Evolutionary conservation across 176 grass and related monocot species (phyloP).

Genomic region (sorghum (Sorghum bicolor)): Sorghum_bicolor_NCBIv3 NC_012871.2:72326001-72326500

Average conservation of each 20-base stretch:
- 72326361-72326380: not conserved
- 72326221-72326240: not conserved
- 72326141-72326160: not conserved
- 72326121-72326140: not conserved
- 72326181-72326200: slow-evolving; percentile 19
- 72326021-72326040: not conserved
- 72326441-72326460: not conserved
- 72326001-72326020: not conserved
- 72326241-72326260: not conserved
- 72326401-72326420: not conserved
- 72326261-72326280: slow-evolving; percentile 10
- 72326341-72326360: slow-evolving; percentile 16
- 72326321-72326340: slow-evolving; percentile 24
- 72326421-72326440: not conserved
- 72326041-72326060: not conserved
- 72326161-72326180: not conserved
- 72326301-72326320: slow-evolving; percentile 1
- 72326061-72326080: not conserved
- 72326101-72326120: slow-evolving; percentile 9
- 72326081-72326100: not conserved
- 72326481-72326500: slow-evolving; percentile 12
- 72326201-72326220: slow-evolving; percentile 31
- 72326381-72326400: not conserved
- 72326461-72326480: not conserved
- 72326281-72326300: slow-evolving; percentile 28